These are phyloP conservation scores for Penicillium robsamsonii DNA, from an alignment of 495 filamentous ascomycete species.

Conservation along the genomic window DNA sequence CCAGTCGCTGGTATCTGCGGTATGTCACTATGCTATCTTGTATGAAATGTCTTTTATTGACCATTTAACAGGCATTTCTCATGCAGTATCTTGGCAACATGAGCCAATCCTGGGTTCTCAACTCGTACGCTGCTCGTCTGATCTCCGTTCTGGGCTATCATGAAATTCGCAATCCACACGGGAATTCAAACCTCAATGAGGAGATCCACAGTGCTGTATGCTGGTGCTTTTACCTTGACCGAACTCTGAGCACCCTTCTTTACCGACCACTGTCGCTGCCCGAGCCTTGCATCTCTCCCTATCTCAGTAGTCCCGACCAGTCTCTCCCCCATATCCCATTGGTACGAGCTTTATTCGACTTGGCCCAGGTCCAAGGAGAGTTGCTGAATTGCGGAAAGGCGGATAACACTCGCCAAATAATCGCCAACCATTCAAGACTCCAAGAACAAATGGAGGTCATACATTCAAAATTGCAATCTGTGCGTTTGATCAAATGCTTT, in stretches of 20 bases:
- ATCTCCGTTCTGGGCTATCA: conserved; percentile 30
- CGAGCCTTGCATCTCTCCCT: conserved; percentile 16
- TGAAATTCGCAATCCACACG: conserved; percentile 7
- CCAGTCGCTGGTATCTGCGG: conserved; percentile 30
- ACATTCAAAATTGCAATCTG: conserved; percentile 19
- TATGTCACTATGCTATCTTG: conserved; percentile 12
- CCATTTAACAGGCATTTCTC: conserved; percentile 19
- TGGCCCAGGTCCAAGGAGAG: conserved; percentile 28
- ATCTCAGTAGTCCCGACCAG: conserved; percentile 13
- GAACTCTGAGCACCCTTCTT: conserved; percentile 30
- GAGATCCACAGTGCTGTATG: conserved; percentile 27
- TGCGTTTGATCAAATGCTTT: conserved; percentile 6
- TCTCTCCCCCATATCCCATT: conserved; percentile 19
- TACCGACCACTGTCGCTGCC: conserved; percentile 26
- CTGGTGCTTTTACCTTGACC: conserved; percentile 35
- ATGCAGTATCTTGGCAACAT: conserved; percentile 30
- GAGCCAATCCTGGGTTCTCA: conserved; percentile 29
- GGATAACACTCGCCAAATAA: conserved; percentile 8
- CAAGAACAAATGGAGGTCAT: conserved; percentile 25
- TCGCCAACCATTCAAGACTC: conserved; percentile 18
- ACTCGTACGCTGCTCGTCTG: conserved; percentile 30
- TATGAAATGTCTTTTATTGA: not conserved
- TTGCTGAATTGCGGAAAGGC: conserved; percentile 11
- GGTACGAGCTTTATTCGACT: conserved; percentile 24
- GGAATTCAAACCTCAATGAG: conserved; percentile 10